Percentiles rank a stretch among this genome's conserved stretches.
Conservation (phyloP, 177 flowering plant species). For the Vitis hybrid region DNA sequence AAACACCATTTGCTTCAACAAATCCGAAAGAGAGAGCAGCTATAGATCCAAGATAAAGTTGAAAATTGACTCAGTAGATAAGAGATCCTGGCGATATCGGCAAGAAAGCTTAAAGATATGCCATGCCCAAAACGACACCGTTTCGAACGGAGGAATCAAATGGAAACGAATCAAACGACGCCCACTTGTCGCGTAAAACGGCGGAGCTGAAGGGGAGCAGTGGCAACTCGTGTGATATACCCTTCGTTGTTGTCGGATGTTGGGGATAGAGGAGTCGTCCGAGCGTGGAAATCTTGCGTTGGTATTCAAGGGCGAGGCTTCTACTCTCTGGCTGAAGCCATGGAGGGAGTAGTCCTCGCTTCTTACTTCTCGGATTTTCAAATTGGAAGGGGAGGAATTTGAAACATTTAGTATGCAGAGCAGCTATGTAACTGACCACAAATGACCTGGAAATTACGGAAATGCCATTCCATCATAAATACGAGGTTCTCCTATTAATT, state of each 20-base stretch:
- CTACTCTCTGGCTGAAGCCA: not conserved
- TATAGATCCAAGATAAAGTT: too few species aligned
- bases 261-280: not conserved
- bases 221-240: not conserved
- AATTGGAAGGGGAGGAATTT: too few species aligned
- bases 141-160: too few species aligned
- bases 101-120: too few species aligned
- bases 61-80: too few species aligned
- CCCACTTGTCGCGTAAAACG: not conserved
- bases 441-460: not conserved
- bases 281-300: constrained; percentile 3
- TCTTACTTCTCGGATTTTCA: not conserved
- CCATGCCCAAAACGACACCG: too few species aligned
- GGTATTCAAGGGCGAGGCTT: not conserved
- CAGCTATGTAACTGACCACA: not conserved
- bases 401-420: too few species aligned
- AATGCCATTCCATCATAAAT: constrained; percentile 1
- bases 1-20: too few species aligned
- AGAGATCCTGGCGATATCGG: too few species aligned
- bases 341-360: not conserved
- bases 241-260: not conserved
- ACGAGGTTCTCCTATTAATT: too few species aligned
- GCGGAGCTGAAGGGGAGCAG: not conserved
- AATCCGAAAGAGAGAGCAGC: too few species aligned
- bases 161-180: too few species aligned